These are phyloP conservation scores for Termitomyces sp. DNA, from an alignment of 768 basidiomycete species.

Conservation along the genomic window DNA sequence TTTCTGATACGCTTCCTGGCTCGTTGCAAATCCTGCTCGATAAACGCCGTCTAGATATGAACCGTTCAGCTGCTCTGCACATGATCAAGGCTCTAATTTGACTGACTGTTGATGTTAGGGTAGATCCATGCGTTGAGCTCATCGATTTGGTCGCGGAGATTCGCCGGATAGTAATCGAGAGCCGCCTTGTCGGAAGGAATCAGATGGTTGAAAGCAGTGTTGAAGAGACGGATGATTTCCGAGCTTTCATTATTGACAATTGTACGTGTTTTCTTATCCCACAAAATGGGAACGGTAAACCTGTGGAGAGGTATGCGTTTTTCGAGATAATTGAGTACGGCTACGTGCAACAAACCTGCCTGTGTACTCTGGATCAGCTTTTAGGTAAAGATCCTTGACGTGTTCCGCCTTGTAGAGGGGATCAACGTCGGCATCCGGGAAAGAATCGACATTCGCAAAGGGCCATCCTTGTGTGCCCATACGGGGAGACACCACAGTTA, in stretches of 20 bases:
- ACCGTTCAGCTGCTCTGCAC: background rate
- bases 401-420: slow-evolving; percentile 64
- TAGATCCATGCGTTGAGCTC: slow-evolving; percentile 84
- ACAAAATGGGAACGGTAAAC: slow-evolving; percentile 87
- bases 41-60: slow-evolving; percentile 72
- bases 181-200: slow-evolving; percentile 59
- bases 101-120: slow-evolving; percentile 75
- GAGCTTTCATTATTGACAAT: slow-evolving; percentile 96
- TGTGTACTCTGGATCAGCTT: slow-evolving; percentile 61
- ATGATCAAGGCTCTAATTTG: background rate
- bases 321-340: background rate
- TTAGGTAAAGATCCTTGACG: slow-evolving; percentile 82
- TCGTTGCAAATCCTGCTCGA: slow-evolving; percentile 80
- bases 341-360: slow-evolving; percentile 46
- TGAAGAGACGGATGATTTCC: slow-evolving; percentile 94
- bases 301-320: slow-evolving; percentile 21
- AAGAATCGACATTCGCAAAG: slow-evolving; percentile 64
- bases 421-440: slow-evolving; percentile 72
- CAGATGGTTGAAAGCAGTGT: slow-evolving; percentile 74
- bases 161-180: slow-evolving; percentile 75
- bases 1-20: slow-evolving; percentile 73
- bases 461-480: slow-evolving; percentile 88
- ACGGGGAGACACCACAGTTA: slow-evolving; percentile 78
- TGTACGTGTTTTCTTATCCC: slow-evolving; percentile 83
- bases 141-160: slow-evolving; percentile 73